A percentile compares a stretch with the other conserved stretches of the same genome.
Conservation (phyloP, 108 stramenopile species). For the Pseudonitzschia pungens region DNA sequence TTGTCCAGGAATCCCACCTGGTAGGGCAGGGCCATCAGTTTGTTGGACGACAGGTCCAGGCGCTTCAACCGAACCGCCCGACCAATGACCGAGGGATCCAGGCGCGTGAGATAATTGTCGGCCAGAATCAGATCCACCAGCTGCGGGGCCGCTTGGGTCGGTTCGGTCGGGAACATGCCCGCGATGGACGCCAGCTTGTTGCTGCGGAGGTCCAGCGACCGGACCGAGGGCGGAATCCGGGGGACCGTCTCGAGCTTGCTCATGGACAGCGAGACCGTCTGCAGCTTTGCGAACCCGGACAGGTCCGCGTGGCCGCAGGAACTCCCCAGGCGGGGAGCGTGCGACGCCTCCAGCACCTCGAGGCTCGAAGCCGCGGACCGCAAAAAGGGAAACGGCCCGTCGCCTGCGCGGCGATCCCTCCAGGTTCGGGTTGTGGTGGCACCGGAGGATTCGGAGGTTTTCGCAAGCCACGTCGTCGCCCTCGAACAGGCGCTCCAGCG, state of each 20-base stretch:
- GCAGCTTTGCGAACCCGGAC: slow-evolving; percentile 8
- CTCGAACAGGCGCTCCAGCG: slow-evolving; percentile 1
- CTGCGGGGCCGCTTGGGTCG: neutral
- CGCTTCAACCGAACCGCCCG: slow-evolving; percentile 1
- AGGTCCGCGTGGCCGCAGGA: slow-evolving; percentile 7
- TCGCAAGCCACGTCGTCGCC: neutral
- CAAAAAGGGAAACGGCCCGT: slow-evolving; percentile 4
- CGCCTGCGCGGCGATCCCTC: neutral
- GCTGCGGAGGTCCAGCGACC: slow-evolving; percentile 18
- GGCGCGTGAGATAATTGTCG: slow-evolving; percentile 22
- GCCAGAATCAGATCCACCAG: slow-evolving; percentile 25
- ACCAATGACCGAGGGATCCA: slow-evolving; percentile 19
- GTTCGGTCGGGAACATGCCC: slow-evolving; percentile 10
- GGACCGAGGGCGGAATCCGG: slow-evolving; percentile 17
- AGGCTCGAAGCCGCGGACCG: slow-evolving; percentile 4
- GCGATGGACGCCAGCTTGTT: slow-evolving; percentile 24
- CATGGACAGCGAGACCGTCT: slow-evolving; percentile 16
- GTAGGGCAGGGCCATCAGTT: slow-evolving; percentile 30
- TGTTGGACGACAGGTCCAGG: slow-evolving; percentile 32
- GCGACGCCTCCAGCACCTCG: slow-evolving; percentile 27
- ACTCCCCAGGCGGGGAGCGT: slow-evolving; percentile 8
- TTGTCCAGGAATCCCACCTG: slow-evolving; percentile 27
- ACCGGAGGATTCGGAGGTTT: slow-evolving; percentile 16
- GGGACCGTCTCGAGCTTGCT: slow-evolving; percentile 23
- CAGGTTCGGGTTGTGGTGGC: slow-evolving; percentile 23